These are phyloP conservation scores for Metschnikowia borealis DNA, from an alignment of 805 yeast species.

Conservation along the genomic window DNA sequence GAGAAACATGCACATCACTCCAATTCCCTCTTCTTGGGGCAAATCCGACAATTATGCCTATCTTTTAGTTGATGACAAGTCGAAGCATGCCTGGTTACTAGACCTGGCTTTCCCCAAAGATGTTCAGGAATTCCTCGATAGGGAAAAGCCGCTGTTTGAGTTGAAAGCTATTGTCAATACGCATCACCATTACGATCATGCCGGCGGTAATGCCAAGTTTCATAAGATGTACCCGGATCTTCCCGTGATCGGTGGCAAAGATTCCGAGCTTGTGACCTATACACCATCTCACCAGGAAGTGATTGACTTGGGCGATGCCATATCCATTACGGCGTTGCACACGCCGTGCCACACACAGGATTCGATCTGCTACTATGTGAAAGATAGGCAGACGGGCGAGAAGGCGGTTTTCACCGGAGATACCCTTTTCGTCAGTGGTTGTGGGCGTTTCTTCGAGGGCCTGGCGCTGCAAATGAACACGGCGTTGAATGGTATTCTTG, in stretches of 20 bases:
- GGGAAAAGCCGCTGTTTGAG: slow-evolving; percentile 41
- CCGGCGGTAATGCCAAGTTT: slow-evolving; percentile 71
- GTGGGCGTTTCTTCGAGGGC: slow-evolving; percentile 97
- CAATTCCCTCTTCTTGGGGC: slow-evolving; percentile 94
- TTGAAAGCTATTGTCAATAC: slow-evolving; percentile 84
- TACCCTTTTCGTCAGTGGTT: slow-evolving; percentile 88
- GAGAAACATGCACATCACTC: slow-evolving; percentile 66
- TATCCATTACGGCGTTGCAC: slow-evolving; percentile 75
- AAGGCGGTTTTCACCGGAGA: slow-evolving; percentile 91
- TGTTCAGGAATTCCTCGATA: slow-evolving; percentile 39
- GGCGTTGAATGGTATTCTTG: slow-evolving; percentile 59
- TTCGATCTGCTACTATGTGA: slow-evolving; percentile 80
- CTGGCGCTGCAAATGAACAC: slow-evolving; percentile 72
- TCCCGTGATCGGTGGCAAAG: slow-evolving; percentile 80
- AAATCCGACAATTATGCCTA: slow-evolving; percentile 89
- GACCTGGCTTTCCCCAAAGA: slow-evolving; percentile 92
- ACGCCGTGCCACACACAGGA: slow-evolving; percentile 99
- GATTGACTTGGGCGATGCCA: slow-evolving; percentile 57
- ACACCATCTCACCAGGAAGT: slow-evolving; percentile 65
- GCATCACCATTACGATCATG: slow-evolving; percentile 94
- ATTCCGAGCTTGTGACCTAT: slow-evolving; percentile 66
- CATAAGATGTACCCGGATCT: slow-evolving; percentile 41
- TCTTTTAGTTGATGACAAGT: slow-evolving; percentile 61
- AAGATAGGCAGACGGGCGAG: slow-evolving; percentile 60
- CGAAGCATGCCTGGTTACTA: slow-evolving; percentile 72